Evolutionary conservation across 495 filamentous ascomycete species (phyloP).

Genomic region (Neurospora intermedia): DNA sequence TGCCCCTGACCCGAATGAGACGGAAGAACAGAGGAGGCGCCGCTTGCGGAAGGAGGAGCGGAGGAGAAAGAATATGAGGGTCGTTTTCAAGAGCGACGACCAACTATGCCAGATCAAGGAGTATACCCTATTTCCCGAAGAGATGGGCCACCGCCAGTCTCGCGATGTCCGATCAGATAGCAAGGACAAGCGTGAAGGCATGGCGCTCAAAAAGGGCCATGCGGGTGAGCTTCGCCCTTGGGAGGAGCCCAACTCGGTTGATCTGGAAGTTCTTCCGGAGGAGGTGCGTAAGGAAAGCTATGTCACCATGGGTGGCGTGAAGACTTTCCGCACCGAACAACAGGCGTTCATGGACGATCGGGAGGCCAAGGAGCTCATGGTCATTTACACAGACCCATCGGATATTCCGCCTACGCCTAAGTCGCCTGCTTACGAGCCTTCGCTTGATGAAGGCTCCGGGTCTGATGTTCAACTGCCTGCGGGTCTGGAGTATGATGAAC

Average conservation of each 20-base stretch:
- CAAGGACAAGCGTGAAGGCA: constrained; percentile 48
- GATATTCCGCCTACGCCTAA: constrained; percentile 72
- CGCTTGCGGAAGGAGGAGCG: constrained; percentile 71
- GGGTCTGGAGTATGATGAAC: constrained; percentile 18
- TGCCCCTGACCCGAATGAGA: constrained; percentile 49
- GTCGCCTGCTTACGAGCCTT: constrained; percentile 45
- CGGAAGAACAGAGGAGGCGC: constrained; percentile 59
- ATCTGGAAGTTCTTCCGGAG: constrained; percentile 42
- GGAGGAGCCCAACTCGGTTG: constrained; percentile 32
- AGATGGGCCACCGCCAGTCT: constrained; percentile 61
- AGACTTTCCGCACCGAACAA: constrained; percentile 50
- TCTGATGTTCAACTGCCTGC: constrained; percentile 9
- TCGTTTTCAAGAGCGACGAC: constrained; percentile 59
- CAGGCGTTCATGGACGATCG: constrained; percentile 57
- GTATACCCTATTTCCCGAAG: constrained; percentile 72
- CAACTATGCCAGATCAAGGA: constrained; percentile 59
- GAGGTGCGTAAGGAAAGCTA: constrained; percentile 45
- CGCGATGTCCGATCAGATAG: constrained; percentile 57
- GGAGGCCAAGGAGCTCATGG: constrained; percentile 73
- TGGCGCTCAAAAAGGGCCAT: constrained; percentile 58
- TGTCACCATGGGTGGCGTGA: constrained; percentile 52
- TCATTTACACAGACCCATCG: constrained; percentile 58
- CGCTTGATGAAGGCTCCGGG: constrained; percentile 2
- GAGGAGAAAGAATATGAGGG: constrained; percentile 53
- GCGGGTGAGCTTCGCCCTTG: constrained; percentile 44